A percentile compares a stretch with the other conserved stretches of the same genome.
phyloP scores from a whole-genome alignment of 2,329 filamentous ascomycete genomes.

The Lachnellula cervina region DNA sequence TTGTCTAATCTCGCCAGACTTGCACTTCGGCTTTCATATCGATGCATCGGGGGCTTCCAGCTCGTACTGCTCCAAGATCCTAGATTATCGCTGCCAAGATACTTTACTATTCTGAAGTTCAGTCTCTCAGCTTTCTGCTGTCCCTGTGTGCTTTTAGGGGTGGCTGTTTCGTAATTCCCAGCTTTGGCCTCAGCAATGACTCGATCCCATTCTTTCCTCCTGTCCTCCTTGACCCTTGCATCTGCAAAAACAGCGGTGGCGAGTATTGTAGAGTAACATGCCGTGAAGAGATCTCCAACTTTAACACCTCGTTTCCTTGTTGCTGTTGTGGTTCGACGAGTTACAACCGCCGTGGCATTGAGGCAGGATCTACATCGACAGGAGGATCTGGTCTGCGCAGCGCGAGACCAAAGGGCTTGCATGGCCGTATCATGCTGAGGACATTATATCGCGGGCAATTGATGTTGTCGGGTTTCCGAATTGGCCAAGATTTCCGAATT shows the following conservation, averaged over 20 bases:
- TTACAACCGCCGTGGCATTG: constrained; percentile 42
- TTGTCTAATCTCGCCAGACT: not conserved
- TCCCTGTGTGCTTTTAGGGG: not conserved
- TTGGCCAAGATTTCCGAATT: not conserved
- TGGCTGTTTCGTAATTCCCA: constrained; percentile 2
- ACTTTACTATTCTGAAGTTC: not conserved
- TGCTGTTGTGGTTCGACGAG: constrained; percentile 47
- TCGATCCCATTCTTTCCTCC: constrained; percentile 55
- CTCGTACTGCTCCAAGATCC: not conserved
- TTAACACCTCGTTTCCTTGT: constrained; percentile 46
- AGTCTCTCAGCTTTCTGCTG: not conserved
- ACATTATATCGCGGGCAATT: not conserved
- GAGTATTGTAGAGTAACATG: constrained; percentile 63
- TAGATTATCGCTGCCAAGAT: not conserved
- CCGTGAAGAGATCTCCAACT: constrained; percentile 54
- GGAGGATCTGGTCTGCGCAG: constrained; percentile 54
- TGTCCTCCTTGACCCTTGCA: constrained; percentile 51
- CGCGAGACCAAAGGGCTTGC: constrained; percentile 65
- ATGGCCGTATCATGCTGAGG: constrained; percentile 42
- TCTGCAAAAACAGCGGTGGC: constrained; percentile 61
- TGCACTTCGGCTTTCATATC: not conserved
- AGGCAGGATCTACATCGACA: constrained; percentile 61
- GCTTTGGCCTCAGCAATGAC: constrained; percentile 50
- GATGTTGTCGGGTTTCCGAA: not conserved
- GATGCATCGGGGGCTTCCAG: not conserved